Base-by-base conservation (phyloP, 1,284 basidiomycete genomes). In the Schizophyllum amplum region DNA sequence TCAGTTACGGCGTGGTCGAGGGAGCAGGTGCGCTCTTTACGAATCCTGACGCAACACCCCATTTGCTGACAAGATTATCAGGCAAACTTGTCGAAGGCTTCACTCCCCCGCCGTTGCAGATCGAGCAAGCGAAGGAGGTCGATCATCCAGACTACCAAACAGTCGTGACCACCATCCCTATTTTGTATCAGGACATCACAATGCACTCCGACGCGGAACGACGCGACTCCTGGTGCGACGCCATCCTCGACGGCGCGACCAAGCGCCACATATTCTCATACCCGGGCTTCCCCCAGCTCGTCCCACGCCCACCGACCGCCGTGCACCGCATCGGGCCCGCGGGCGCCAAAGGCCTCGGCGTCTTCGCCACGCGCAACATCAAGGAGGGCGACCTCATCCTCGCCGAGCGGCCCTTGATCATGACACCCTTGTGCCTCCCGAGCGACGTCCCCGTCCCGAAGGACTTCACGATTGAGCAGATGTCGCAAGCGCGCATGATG, bases 331-430 rank as follows among this genome's bases (percentile, higher is more conserved):
- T 62, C 49, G 26, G 0, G 5, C 5, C 52, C 4, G 33, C 53
- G 1, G 33, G 33, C 33, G 33, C 2, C 2, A 62, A 57, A 21
- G 66, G 66, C 7, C 17, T 64, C 0, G 69, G 70, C 1, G 57
- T 69, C 42, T 68, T 70, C 55, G 67, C 67, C 4, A 68, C 63
- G 1, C 56, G 60, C 5, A 59, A 65, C 42, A 58, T 72, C 46
- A 57, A 65, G 24, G 52, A 57, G 24, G 69, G 68, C 15, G 69
- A 72, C 17, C 61, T 71, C 17, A 68, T 72, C 51, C 54, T 71
- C 46, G 60, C 63, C 13, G 72, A 73, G 51, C 66, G 71, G 1
- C 68, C 71, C 1, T 57, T 72, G 23, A 47, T 71, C 6, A 59
- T 72, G 15, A 22, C 55, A 5, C 62, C 61, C n/a, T 26, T 25